Base-by-base conservation (phyloP, 106 monocot genomes). In the Dendrobium nobile region DNA sequence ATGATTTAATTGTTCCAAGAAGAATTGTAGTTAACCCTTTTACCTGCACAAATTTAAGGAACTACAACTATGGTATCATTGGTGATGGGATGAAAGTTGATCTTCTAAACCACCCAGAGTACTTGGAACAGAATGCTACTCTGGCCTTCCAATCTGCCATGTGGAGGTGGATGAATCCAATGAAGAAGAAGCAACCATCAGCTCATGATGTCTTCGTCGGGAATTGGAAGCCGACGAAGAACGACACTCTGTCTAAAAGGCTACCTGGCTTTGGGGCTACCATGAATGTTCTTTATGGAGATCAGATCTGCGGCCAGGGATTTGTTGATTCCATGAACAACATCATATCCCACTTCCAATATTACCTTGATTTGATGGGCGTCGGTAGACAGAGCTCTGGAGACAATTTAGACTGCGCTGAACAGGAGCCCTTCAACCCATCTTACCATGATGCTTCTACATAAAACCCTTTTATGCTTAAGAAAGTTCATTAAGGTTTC, bases 291-390 rank as follows among this genome's bases (percentile, higher is more conserved):
- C 91, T 98, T 24, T 91, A 95, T 41, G 87, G 92, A 0, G 98
- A 98, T 67, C 68, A 72, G 9, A 16, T 84, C 5, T 98, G 97
- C 33, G 94, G 97, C 17, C 89, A 98, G 67, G 97, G 97, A 19
- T 98, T 44, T 65, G 54, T 79, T 7, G 97, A 97, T 72, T 43
- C 70, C 51, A 97, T 97, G 97, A 97, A 98, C 89, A 86, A 77
- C 87, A 82, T 89, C 41, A 88, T 97, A 44, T 97, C 97, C 24
- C 94, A 94, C 82, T 97, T 92, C 80, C 94, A 91, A 79, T 89
- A 97, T 70, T 94, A 94, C 82, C 97, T 97, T 10, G 94, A 94
- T 75, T 80, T 98, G 73, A 92, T 98, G 94, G 94, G 98, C 37
- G 77, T 98, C 72, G 92, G 98, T 28, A 86, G 94, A 3, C 84